Base-by-base conservation (phyloP, 352 stramenopile species). In the Globisporangium spiculum region DNA sequence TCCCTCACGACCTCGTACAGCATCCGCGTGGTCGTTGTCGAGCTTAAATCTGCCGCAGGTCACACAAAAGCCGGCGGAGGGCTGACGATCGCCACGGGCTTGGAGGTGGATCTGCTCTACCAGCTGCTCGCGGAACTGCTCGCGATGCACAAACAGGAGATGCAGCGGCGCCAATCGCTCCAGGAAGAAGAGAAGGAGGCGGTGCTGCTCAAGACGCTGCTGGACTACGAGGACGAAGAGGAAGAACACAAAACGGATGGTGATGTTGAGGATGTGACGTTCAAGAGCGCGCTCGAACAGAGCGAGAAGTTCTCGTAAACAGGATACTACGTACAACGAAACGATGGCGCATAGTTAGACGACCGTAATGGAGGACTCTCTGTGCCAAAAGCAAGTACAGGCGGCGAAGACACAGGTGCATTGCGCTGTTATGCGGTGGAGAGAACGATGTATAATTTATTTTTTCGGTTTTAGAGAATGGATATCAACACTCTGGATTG, bases 21-120 rank as follows among this genome's bases (percentile, higher is more conserved):
- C 20, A 90, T 94, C 30, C 84, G 86, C 16, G 82, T 91, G 22
- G 70, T 92, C 20, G 77, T 63, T 18, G 60, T 94, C 16, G 73
- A 84, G 46, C 65, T 92, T 24, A 75, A 82, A 12, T 58, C 66
- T 22, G 60, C 65, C 3, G 63, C 65, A 6, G 77, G 79, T n/a
- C 72, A 89, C 54, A 12, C 65, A 7, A 89, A 90, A 67, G 69
- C 56, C 41, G 32, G 26, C 72, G 0, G 36, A 91, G 27, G 75
- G 0, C 41, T 93, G 24, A 94, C 84, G 26, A 86, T 94, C 61
- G 82, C 86, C 5, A 94, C 86, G 75, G 86, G 86, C 0, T 64
- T 94, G 0, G 86, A 94, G 69, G 78, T 93, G 22, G 84, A 93
- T 38, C 72, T 93, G 60, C 80, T 93, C 6, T 85, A 84, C 68